A percentile compares a stretch with the other conserved stretches of the same genome.
Evolutionary conservation across 2,329 filamentous ascomycete species (phyloP).

Genomic region (Alternaria gaisen): DNA sequence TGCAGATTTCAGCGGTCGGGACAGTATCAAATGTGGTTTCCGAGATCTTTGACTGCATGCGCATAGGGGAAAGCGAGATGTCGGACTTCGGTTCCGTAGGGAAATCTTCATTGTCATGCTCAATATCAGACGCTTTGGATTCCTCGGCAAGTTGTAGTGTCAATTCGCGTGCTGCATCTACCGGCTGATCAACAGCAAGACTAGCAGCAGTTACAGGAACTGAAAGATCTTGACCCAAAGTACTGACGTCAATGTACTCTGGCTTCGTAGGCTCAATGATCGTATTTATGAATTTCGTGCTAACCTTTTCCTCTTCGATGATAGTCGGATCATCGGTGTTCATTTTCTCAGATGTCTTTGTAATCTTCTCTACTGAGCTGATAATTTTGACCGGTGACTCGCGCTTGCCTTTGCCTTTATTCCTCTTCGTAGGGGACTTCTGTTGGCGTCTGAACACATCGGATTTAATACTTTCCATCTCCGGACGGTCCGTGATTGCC

Average conservation of each 20-base stretch:
- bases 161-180: background rate
- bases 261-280: background rate
- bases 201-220: background rate
- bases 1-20: background rate
- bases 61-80: background rate
- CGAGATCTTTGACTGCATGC: background rate
- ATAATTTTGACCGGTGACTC: background rate
- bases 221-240: background rate
- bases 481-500: background rate
- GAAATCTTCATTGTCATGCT: background rate
- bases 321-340: background rate
- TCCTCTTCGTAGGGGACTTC: constrained; percentile 22
- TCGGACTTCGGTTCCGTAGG: background rate
- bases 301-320: background rate
- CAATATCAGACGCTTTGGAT: background rate
- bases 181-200: background rate
- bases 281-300: background rate
- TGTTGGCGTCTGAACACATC: constrained; percentile 28
- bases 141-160: background rate
- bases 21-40: background rate
- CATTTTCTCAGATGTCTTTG: background rate
- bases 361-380: background rate
- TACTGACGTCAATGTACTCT: background rate
- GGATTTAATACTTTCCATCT: constrained; percentile 23
- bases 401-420: background rate